These are phyloP conservation scores for Blastomyces parvus DNA, from an alignment of 2,329 filamentous ascomycete genomes.

Conservation along the genomic window DNA sequence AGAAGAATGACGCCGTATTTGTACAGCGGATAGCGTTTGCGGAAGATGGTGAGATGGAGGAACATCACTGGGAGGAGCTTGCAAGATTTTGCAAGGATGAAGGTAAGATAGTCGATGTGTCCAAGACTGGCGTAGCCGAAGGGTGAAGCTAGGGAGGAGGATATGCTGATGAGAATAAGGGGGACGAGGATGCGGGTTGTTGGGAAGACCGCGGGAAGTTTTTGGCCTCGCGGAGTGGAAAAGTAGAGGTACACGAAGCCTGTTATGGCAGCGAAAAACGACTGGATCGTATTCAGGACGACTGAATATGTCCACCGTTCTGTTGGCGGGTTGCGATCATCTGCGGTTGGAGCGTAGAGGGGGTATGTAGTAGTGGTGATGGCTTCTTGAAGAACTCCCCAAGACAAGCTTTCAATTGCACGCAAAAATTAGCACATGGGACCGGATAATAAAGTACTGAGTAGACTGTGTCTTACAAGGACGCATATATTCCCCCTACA, in stretches of 20 bases:
- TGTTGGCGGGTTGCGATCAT: slow-evolving; percentile 29
- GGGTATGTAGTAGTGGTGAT: slow-evolving; percentile 89
- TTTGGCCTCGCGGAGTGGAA: slow-evolving; percentile 48
- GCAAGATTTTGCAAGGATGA: slow-evolving; percentile 94
- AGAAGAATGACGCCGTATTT: slow-evolving; percentile 91
- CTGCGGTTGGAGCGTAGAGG: slow-evolving; percentile 42
- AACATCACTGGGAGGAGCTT: slow-evolving; percentile 99
- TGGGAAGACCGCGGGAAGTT: slow-evolving; percentile 57
- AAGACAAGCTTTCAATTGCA: slow-evolving; percentile 58
- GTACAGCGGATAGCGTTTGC: slow-evolving; percentile 80
- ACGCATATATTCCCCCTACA: slow-evolving; percentile 91
- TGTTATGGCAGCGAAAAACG: slow-evolving; percentile 71
- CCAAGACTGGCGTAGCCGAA: slow-evolving; percentile 89
- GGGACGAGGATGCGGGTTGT: slow-evolving; percentile 63
- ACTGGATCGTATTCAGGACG: slow-evolving; percentile 94
- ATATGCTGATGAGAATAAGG: slow-evolving; percentile 75
- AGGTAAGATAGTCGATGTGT: slow-evolving; percentile 97
- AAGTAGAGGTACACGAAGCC: slow-evolving; percentile 70
- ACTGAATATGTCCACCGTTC: slow-evolving; percentile 88
- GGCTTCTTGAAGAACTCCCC: slow-evolving; percentile 94
- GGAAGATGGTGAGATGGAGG: slow-evolving; percentile 85
- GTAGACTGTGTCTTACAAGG: slow-evolving; percentile 56
- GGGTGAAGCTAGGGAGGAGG: slow-evolving; percentile 79
- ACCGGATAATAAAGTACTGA: neutral
- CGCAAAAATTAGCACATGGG: slow-evolving; percentile 12